Evolutionary conservation across 2,329 filamentous ascomycete genomes (phyloP), one percentile per base, ranked within the genome.

Genomic region (Trichoderma pleuroti): DNA sequence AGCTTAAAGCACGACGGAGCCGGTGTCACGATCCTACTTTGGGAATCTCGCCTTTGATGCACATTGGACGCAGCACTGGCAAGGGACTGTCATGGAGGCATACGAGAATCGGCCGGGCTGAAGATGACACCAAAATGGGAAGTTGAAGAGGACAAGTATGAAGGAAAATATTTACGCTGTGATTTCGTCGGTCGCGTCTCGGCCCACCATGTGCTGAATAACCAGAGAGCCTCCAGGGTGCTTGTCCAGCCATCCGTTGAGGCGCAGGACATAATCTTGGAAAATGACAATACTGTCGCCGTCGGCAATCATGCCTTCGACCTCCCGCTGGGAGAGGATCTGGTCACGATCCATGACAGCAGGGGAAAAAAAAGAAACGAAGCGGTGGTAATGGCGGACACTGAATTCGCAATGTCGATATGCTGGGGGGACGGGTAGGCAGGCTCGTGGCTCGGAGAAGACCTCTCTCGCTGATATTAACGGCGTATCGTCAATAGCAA

Each of bases 151-250:
- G 26, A 24, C 9, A 30, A 4, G 24, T 18, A 24, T 9, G 39
- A 59, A 65, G 64, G 69, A 72, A 64, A 59, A 85, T 60, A 62
- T 39, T 60, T 86, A 98, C 93, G 91, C 93, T 80, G 91, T 93
- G 72, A 98, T 91, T 82, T 98, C 96, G 80, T 98, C 94, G 12
- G 95, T 98, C 64, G 93, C 95, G 88, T 97, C 94, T 81, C 92
- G 89, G 72, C 94, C 94, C 72, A 98, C 88, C 93, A 98, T 96
- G 79, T 99, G 96, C 79, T 89, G 85, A 74, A 99, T 97, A 68
- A 95, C 88, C 82, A 94, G 96, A 76, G 95, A 91, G 75, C 96
- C 96, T 70, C 96, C 96, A 14, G 96, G 96, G 77, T 98, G 96
- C 77, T 92, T 98, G 67, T 89, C 89, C 66, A 97, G 83, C 93